These are phyloP conservation scores for Betula pendula DNA, from an alignment of 306 rosid genomes.

Conservation along the genomic window DNA sequence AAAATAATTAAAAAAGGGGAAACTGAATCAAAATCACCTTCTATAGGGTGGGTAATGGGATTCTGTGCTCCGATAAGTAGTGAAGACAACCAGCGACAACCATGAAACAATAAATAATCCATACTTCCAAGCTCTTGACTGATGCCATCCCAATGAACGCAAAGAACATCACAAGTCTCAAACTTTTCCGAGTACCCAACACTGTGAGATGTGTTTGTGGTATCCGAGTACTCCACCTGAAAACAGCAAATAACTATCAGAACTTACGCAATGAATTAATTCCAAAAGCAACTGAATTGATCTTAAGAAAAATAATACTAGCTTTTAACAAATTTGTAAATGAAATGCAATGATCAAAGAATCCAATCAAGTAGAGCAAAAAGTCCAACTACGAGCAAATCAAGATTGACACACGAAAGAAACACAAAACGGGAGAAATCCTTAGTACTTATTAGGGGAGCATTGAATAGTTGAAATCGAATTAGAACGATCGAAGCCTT, in stretches of 20 bases:
- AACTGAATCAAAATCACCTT: constrained; percentile 48
- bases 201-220: constrained; percentile 6
- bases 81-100: constrained; percentile 57
- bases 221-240: constrained; percentile 31
- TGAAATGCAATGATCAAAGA: background rate
- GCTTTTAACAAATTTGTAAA: background rate
- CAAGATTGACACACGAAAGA: too few species aligned
- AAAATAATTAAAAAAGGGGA: background rate
- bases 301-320: background rate
- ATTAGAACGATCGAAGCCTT: background rate
- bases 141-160: constrained; percentile 53
- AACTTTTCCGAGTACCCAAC: constrained; percentile 26
- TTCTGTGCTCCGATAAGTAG: constrained; percentile 37
- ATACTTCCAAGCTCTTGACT: constrained; percentile 40
- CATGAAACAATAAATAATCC: constrained; percentile 40
- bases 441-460: constrained; percentile 22
- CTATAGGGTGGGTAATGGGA: constrained; percentile 43
- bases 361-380: background rate
- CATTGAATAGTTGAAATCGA: background rate
- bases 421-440: too few species aligned
- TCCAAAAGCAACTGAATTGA: background rate
- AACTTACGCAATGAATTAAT: background rate
- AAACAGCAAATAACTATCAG: constrained; percentile 20
- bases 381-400: background rate
- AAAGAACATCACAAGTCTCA: constrained; percentile 30